A percentile compares a stretch with the other conserved stretches of the same genome.
Conservation (phyloP, 2,329 filamentous ascomycete species). For the Talaromyces islandicus region DNA sequence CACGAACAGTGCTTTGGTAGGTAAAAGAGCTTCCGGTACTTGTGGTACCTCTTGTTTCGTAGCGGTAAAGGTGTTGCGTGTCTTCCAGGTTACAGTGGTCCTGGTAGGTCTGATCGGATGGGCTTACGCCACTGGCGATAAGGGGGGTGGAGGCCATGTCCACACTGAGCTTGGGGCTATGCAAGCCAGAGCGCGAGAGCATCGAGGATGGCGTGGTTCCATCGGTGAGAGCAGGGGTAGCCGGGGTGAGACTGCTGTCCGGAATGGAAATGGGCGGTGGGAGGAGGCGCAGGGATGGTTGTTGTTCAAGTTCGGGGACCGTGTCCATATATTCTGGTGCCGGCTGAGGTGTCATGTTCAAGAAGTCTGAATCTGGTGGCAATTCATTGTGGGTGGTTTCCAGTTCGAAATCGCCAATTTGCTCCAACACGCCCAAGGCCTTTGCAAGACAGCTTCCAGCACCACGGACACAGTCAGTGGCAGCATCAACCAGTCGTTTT, state of each 20-base stretch:
- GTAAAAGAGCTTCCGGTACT: slow-evolving; percentile 75
- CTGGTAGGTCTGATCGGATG: slow-evolving; percentile 28
- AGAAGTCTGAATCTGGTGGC: slow-evolving; percentile 9
- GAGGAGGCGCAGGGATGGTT: slow-evolving; percentile 35
- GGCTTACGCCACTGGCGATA: slow-evolving; percentile 21
- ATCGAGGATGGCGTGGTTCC: slow-evolving; percentile 34
- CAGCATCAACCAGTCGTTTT: slow-evolving; percentile 66
- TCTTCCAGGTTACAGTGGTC: slow-evolving; percentile 28
- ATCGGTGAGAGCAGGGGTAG: slow-evolving; percentile 32
- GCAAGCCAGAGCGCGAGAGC: slow-evolving; percentile 36
- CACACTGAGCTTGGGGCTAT: slow-evolving; percentile 23
- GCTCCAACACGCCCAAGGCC: slow-evolving; percentile 76
- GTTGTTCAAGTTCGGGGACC: slow-evolving; percentile 13
- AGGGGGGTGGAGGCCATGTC: slow-evolving; percentile 19
- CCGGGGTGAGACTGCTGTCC: slow-evolving; percentile 23
- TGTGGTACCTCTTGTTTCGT: slow-evolving; percentile 65
- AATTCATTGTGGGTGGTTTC: slow-evolving; percentile 50
- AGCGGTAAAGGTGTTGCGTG: slow-evolving; percentile 36
- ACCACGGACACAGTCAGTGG: slow-evolving; percentile 80
- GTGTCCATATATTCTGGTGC: slow-evolving; percentile 6
- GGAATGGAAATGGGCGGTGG: slow-evolving; percentile 43
- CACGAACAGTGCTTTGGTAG: slow-evolving; percentile 64
- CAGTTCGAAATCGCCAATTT: slow-evolving; percentile 85
- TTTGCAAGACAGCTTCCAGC: slow-evolving; percentile 88
- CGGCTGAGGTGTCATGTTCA: slow-evolving; percentile 18